Conservation (phyloP, 2,329 filamentous ascomycete genomes). For the Diaporthe australafricana region DNA sequence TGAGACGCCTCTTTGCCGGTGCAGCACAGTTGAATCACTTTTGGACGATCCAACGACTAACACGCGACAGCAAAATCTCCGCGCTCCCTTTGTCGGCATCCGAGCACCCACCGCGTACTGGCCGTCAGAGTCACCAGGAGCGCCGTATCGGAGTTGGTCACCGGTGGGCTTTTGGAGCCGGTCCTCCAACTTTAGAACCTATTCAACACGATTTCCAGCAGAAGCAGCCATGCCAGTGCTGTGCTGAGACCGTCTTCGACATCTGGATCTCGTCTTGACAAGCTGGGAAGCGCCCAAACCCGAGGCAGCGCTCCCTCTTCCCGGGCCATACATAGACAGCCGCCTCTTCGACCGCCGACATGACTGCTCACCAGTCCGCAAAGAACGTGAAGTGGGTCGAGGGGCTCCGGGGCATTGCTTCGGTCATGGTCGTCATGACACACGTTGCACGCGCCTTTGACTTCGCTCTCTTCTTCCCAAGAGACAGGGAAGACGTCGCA, state of each 20-base stretch:
- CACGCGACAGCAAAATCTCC: neutral
- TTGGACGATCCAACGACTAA: neutral
- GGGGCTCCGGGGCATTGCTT: slow-evolving; percentile 64
- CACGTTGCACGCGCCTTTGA: slow-evolving; percentile 64
- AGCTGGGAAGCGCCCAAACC: neutral
- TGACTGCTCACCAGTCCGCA: slow-evolving; percentile 31
- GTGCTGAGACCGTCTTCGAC: slow-evolving; percentile 5
- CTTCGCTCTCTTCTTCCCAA: slow-evolving; percentile 61
- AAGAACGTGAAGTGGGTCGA: slow-evolving; percentile 48
- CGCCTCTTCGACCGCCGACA: neutral
- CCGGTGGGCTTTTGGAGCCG: neutral
- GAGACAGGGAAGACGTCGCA: slow-evolving; percentile 53
- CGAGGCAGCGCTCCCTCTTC: neutral
- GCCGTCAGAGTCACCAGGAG: no score
- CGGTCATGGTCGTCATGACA: slow-evolving; percentile 63
- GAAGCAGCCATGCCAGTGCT: neutral
- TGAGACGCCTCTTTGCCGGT: neutral
- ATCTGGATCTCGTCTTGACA: neutral
- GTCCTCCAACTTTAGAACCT: neutral
- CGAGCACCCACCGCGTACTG: neutral
- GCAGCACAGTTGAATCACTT: neutral
- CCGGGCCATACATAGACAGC: neutral
- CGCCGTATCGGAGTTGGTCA: neutral
- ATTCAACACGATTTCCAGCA: neutral
- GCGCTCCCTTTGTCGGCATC: neutral